These are phyloP conservation scores for Nosema muscidifuracis DNA, from an alignment of 371 early-diverging fungal genomes.

Conservation along the genomic window DNA sequence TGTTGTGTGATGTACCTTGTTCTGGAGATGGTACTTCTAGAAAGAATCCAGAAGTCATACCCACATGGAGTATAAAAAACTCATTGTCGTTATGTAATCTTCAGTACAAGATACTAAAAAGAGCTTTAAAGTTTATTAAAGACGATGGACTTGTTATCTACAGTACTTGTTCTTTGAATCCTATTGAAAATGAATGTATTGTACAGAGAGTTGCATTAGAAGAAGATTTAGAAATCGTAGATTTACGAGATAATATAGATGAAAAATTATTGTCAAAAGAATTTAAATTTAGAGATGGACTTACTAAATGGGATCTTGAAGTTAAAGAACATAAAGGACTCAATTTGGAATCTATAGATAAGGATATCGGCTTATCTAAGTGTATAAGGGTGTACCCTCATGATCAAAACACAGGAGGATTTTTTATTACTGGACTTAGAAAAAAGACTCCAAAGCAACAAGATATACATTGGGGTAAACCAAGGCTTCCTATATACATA, in stretches of 20 bases:
- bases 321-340: conserved; percentile 63
- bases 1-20: conserved; percentile 87
- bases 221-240: conserved; percentile 43
- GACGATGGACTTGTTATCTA: conserved; percentile 88
- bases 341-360: conserved; percentile 44
- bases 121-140: conserved; percentile 77
- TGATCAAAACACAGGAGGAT: conserved; percentile 92
- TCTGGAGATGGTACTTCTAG: conserved; percentile 95
- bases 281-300: conserved; percentile 70
- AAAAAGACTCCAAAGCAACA: conserved; percentile 64
- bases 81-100: conserved; percentile 74
- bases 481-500: no score
- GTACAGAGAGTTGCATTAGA: conserved; percentile 44
- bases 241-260: not conserved
- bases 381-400: conserved; percentile 88
- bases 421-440: conserved; percentile 91
- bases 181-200: conserved; percentile 65
- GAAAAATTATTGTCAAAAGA: conserved; percentile 3
- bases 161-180: conserved; percentile 98
- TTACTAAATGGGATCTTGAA: conserved; percentile 63
- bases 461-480: not conserved
- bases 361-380: conserved; percentile 64
- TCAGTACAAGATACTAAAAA: conserved; percentile 76
- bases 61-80: conserved; percentile 70
- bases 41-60: conserved; percentile 84